Evolutionary conservation across 768 basidiomycete genomes (phyloP).

Genomic region (Pisolithus tinctorius): DNA sequence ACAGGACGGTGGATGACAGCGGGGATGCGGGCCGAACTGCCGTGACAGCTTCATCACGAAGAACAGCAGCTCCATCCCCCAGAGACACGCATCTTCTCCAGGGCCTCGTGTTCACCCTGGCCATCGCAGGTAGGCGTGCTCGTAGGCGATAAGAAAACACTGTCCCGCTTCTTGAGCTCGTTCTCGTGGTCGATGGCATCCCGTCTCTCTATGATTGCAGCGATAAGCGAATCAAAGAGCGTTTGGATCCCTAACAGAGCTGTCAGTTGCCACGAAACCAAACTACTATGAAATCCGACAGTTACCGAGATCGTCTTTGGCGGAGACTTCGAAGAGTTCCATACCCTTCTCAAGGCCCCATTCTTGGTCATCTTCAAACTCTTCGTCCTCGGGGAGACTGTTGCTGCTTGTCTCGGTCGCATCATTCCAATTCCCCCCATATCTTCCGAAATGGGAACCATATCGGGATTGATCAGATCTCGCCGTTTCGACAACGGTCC

Average conservation of each 20-base stretch:
- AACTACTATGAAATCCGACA: not conserved
- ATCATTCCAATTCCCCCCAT: conserved; percentile 49
- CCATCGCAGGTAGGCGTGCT: conserved; percentile 70
- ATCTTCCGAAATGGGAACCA: conserved; percentile 47
- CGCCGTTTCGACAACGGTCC: conserved; percentile 32
- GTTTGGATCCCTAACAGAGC: conserved; percentile 59
- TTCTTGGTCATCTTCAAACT: conserved; percentile 43
- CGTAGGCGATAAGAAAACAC: conserved; percentile 64
- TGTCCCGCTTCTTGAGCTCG: conserved; percentile 73
- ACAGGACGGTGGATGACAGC: conserved; percentile 9
- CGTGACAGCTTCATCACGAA: conserved; percentile 22
- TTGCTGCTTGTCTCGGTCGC: conserved; percentile 56
- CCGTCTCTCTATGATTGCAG: conserved; percentile 71
- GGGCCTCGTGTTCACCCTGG: conserved; percentile 73
- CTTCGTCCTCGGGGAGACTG: conserved; percentile 61
- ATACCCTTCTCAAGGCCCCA: conserved; percentile 80
- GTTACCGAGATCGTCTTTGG: conserved; percentile 79
- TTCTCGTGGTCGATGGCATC: conserved; percentile 79
- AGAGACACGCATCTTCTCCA: conserved; percentile 41
- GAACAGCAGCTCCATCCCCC: conserved; percentile 68
- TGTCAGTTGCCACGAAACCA: conserved; percentile 8
- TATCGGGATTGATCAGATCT: conserved; percentile 47
- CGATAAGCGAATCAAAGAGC: conserved; percentile 75
- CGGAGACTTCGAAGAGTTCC: conserved; percentile 87
- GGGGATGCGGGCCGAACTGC: conserved; percentile 7